Base-by-base conservation (phyloP, 495 filamentous ascomycete genomes). In the Lindgomyces ingoldianus region DNA sequence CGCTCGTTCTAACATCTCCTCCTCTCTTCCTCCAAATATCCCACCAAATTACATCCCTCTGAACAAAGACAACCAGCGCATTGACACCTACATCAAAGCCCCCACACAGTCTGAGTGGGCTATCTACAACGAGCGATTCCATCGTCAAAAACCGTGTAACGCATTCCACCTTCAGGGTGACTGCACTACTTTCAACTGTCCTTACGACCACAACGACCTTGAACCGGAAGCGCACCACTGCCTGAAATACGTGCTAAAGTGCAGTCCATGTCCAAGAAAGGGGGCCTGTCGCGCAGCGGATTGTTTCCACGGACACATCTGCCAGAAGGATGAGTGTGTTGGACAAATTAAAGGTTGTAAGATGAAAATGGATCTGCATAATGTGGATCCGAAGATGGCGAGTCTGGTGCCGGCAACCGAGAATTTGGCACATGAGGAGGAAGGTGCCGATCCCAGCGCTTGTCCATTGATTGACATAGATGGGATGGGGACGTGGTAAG, bases 61-160 rank as follows among this genome's bases (percentile, higher is more conserved):
- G 4, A 75, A 73, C 64, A 65, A 57, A 44, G 36, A 60, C 22
- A 30, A 47, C 12, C 57, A 73, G 9, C 69, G 73, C 18, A 52
- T 75, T 29, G 73, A 75, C 39, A 21, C 41, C 1, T 67, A 54
- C 57, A 45, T 71, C 41, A 62, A 24, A 1, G 41, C 52, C 18
- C 59, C 62, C 2, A 57, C 64, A 4, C 44, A 53, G 6, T 56
- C 55, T 24, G 70, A 65, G 47, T 60, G 60, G 36, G 18, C 14
- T 4, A 27, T 41, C 10, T 74, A 70, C 56, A 65, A 64, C 19
- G 49, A 36, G 12, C 71, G 68, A 44, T 68, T 64, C 24, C 47
- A 56, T 1, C 62, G 26, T 3, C 54, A 62, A 16, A 75, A 75
- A 45, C 62, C 71, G 2, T 75, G 73, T 57, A 73, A 75, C 54